Evolutionary conservation across 1,284 basidiomycete genomes (phyloP).

Genomic region (Microbotryum violaceum): DNA sequence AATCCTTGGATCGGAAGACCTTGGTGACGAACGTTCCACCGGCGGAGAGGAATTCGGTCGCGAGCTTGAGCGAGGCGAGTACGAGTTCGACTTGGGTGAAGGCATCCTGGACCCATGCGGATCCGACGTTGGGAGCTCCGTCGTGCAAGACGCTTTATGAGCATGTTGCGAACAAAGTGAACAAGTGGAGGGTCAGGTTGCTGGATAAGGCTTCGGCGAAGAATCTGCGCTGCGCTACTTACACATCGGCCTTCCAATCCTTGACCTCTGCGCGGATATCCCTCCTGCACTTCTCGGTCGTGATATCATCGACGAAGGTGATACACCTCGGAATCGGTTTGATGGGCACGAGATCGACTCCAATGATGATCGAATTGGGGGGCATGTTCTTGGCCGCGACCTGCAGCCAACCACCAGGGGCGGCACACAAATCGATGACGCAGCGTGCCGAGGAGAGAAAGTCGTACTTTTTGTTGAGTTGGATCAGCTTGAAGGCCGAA

Average conservation of each 20-base stretch:
- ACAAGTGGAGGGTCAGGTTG: not conserved
- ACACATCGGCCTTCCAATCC: conserved; percentile 98
- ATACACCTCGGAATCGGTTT: conserved; percentile 89
- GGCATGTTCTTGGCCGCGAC: conserved; percentile 88
- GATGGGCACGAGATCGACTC: conserved; percentile 93
- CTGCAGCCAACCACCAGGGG: conserved; percentile 98
- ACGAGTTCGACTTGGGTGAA: conserved; percentile 97
- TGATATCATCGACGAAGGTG: conserved; percentile 93
- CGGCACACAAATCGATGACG: conserved; percentile 96
- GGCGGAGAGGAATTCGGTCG: conserved; percentile 88
- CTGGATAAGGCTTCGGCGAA: not conserved
- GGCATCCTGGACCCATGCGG: conserved; percentile 98
- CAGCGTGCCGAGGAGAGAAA: conserved; percentile 83
- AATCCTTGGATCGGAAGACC: conserved; percentile 97
- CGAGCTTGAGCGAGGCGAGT: conserved; percentile 89
- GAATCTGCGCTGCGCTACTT: conserved; percentile 9
- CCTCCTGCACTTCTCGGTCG: conserved; percentile 81
- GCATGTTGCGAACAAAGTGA: not conserved
- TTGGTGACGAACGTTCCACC: conserved; percentile 97
- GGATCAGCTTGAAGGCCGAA: conserved; percentile 99
- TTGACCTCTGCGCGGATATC: conserved; percentile 82
- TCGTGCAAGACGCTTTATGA: conserved; percentile 77
- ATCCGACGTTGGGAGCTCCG: conserved; percentile 98
- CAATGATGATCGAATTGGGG: conserved; percentile 85
- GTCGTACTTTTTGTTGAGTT: conserved; percentile 95